Evolutionary conservation across 2,329 filamentous ascomycete species (phyloP).

Genomic region (Hansfordia pulvinata): DNA sequence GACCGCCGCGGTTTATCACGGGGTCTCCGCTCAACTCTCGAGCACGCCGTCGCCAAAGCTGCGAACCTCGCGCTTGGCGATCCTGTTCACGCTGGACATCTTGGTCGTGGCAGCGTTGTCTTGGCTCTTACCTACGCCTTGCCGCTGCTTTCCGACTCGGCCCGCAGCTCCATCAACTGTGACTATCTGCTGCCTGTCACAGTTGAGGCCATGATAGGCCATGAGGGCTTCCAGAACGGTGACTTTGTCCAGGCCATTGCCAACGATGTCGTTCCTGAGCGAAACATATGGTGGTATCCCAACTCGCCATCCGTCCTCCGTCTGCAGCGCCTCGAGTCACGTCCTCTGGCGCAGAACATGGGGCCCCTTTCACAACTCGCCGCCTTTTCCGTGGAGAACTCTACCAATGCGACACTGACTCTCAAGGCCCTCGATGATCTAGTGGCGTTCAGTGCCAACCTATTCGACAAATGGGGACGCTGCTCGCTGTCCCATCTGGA

Average conservation of each 20-base stretch:
- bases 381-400: conserved; percentile 48
- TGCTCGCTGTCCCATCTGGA: conserved; percentile 65
- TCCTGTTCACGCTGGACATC: conserved; percentile 22
- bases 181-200: conserved; percentile 58
- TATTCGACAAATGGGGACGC: conserved; percentile 61
- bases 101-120: conserved; percentile 40
- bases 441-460: conserved; percentile 48
- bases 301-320: conserved; percentile 45
- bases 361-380: conserved; percentile 54
- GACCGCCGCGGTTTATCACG: conserved; percentile 50
- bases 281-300: conserved; percentile 51
- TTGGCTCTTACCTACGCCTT: conserved; percentile 69
- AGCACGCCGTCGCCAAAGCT: conserved; percentile 60
- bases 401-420: conserved; percentile 26
- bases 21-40: conserved; percentile 51
- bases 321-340: conserved; percentile 42
- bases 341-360: conserved; percentile 51
- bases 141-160: conserved; percentile 49
- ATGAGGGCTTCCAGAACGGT: conserved; percentile 62
- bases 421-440: conserved; percentile 46
- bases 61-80: conserved; percentile 60
- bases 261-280: conserved; percentile 46
- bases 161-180: conserved; percentile 48
- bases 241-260: conserved; percentile 62
- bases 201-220: conserved; percentile 52